These are phyloP conservation scores for Tolypocladium ovalisporum DNA, from an alignment of 2,329 filamentous ascomycete genomes.

Conservation along the genomic window DNA sequence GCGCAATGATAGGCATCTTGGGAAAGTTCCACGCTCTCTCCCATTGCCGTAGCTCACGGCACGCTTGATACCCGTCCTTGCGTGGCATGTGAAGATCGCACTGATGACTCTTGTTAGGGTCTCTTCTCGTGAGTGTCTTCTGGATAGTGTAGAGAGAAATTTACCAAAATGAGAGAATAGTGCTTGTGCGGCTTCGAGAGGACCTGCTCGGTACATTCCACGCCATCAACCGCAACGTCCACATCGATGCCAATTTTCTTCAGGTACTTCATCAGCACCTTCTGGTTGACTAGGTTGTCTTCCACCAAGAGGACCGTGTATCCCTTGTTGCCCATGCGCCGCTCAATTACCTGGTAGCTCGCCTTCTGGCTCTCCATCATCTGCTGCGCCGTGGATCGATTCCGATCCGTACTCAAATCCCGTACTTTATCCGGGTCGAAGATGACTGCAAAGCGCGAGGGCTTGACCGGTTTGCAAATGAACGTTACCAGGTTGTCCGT, in stretches of 20 bases:
- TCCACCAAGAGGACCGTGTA: slow-evolving; percentile 75
- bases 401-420: slow-evolving; percentile 70
- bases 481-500: slow-evolving; percentile 61
- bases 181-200: slow-evolving; percentile 54
- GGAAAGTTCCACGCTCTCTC: slow-evolving; percentile 46
- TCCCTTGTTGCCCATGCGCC: slow-evolving; percentile 66
- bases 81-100: slow-evolving; percentile 87
- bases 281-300: slow-evolving; percentile 78
- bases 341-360: slow-evolving; percentile 67
- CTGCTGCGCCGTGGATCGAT: slow-evolving; percentile 67
- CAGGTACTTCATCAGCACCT: slow-evolving; percentile 70
- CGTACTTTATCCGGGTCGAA: slow-evolving; percentile 73
- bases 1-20: slow-evolving; percentile 68
- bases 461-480: slow-evolving; percentile 92
- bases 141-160: slow-evolving; percentile 15
- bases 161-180: slow-evolving; percentile 71
- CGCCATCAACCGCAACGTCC: slow-evolving; percentile 66
- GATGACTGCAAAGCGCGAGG: slow-evolving; percentile 74
- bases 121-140: not conserved
- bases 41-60: slow-evolving; percentile 71
- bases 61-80: slow-evolving; percentile 81
- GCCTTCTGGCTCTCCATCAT: slow-evolving; percentile 74
- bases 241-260: slow-evolving; percentile 65
- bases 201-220: slow-evolving; percentile 68
- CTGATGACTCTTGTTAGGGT: slow-evolving; percentile 26